Conservation (phyloP, 2,329 filamentous ascomycete species). For the Pestalotiopsis sp. region DNA sequence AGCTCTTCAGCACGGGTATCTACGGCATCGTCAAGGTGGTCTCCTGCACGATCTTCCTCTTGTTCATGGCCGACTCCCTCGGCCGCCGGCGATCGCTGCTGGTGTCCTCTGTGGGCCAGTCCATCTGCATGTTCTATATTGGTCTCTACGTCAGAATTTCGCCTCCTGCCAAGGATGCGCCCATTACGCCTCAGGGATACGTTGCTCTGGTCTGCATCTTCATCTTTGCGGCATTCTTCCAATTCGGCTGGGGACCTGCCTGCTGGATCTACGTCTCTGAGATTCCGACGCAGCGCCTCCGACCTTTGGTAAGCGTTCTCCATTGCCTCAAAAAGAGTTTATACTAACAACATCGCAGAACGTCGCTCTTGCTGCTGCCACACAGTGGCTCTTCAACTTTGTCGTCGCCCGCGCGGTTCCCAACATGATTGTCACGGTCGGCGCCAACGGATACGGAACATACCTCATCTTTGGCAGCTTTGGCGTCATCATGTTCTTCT, state of each 20-base stretch:
- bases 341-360: slow-evolving; percentile 36
- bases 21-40: slow-evolving; percentile 66
- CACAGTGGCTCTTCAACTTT: slow-evolving; percentile 69
- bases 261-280: slow-evolving; percentile 69
- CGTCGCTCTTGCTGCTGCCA: slow-evolving; percentile 63
- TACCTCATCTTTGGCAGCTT: slow-evolving; percentile 68
- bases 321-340: too few species aligned
- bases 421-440: slow-evolving; percentile 60
- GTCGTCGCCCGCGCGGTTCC: slow-evolving; percentile 66
- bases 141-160: slow-evolving; percentile 65
- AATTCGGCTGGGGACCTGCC: slow-evolving; percentile 67
- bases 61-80: slow-evolving; percentile 63
- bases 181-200: slow-evolving; percentile 65
- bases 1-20: slow-evolving; percentile 64
- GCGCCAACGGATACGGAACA: slow-evolving; percentile 46
- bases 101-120: slow-evolving; percentile 64
- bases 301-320: slow-evolving; percentile 24
- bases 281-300: slow-evolving; percentile 62
- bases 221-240: slow-evolving; percentile 69
- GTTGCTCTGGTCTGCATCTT: slow-evolving; percentile 69
- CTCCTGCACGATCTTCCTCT: slow-evolving; percentile 58
- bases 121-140: slow-evolving; percentile 66
- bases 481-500: slow-evolving; percentile 63
- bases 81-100: slow-evolving; percentile 58
- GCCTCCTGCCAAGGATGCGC: slow-evolving; percentile 49